phyloP scores from a whole-genome alignment of 768 basidiomycete species.

The Cubamyces lactineus region DNA sequence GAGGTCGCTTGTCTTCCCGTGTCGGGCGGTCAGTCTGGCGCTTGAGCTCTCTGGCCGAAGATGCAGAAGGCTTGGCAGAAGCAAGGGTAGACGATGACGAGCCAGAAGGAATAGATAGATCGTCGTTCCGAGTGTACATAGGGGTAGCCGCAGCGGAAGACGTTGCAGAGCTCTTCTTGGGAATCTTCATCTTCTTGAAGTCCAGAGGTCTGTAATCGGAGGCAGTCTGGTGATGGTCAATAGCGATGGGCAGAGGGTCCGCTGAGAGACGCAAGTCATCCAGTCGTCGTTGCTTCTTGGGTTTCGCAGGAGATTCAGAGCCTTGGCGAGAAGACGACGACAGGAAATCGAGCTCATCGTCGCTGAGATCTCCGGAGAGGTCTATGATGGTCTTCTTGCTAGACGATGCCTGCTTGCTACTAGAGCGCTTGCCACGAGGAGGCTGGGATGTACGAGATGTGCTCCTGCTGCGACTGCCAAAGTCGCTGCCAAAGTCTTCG shows the following conservation, averaged over 20 bases:
- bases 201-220: slow-evolving; percentile 20
- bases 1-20: neutral
- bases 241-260: slow-evolving; percentile 3
- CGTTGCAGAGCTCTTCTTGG: slow-evolving; percentile 14
- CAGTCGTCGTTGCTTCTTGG: neutral
- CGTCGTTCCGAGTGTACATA: neutral
- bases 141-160: neutral
- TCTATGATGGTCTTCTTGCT: neutral
- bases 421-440: neutral
- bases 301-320: slow-evolving; percentile 9
- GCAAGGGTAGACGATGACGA: neutral
- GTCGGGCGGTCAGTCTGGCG: neutral
- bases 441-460: neutral
- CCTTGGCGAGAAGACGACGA: slow-evolving; percentile 15
- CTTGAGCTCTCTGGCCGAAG: neutral
- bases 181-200: slow-evolving; percentile 29
- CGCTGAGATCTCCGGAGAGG: slow-evolving; percentile 14
- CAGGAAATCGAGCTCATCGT: slow-evolving; percentile 29
- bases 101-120: neutral
- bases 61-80: neutral
- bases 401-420: neutral
- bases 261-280: neutral
- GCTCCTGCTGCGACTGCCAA: neutral
- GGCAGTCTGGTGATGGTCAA: slow-evolving; percentile 23
- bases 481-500: slow-evolving; percentile 32